These are phyloP conservation scores for Thelonectria olida DNA, from an alignment of 2,329 filamentous ascomycete genomes.

Conservation along the genomic window DNA sequence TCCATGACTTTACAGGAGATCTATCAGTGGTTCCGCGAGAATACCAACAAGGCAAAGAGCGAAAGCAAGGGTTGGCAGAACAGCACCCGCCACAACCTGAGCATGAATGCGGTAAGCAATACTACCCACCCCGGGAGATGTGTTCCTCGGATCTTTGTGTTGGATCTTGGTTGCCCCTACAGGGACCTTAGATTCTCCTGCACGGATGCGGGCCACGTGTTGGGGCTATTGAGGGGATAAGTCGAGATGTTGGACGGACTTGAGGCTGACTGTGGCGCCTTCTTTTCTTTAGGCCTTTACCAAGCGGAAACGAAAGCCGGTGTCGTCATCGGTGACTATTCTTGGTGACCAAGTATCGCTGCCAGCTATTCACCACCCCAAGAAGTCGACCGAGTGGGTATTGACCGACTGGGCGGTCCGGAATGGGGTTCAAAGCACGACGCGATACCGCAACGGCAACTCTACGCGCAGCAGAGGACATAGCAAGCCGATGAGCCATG, in stretches of 20 bases:
- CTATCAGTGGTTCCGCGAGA: slow-evolving; percentile 87
- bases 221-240: slow-evolving; percentile 2
- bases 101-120: slow-evolving; percentile 86
- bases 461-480: slow-evolving; percentile 37
- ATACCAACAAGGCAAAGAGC: slow-evolving; percentile 80
- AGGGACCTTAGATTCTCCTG: slow-evolving; percentile 10
- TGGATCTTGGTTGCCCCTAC: slow-evolving; percentile 23
- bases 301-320: slow-evolving; percentile 48
- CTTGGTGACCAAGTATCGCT: slow-evolving; percentile 12
- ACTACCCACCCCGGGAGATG: slow-evolving; percentile 4
- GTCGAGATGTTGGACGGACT: neutral
- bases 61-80: slow-evolving; percentile 90
- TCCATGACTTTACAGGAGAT: slow-evolving; percentile 86
- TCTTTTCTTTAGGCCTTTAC: slow-evolving; percentile 48
- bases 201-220: slow-evolving; percentile 22
- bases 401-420: slow-evolving; percentile 74
- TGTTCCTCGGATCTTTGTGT: no score
- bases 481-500: slow-evolving; percentile 24
- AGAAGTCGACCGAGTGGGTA: slow-evolving; percentile 81
- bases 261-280: neutral
- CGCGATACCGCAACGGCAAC: slow-evolving; percentile 72
- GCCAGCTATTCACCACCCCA: slow-evolving; percentile 49
- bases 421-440: slow-evolving; percentile 85
- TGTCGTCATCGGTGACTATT: slow-evolving; percentile 36
- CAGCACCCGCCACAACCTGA: slow-evolving; percentile 93